phyloP scores from a whole-genome alignment of 2,329 filamentous ascomycete genomes.

The Pyrenochaeta sp. region DNA sequence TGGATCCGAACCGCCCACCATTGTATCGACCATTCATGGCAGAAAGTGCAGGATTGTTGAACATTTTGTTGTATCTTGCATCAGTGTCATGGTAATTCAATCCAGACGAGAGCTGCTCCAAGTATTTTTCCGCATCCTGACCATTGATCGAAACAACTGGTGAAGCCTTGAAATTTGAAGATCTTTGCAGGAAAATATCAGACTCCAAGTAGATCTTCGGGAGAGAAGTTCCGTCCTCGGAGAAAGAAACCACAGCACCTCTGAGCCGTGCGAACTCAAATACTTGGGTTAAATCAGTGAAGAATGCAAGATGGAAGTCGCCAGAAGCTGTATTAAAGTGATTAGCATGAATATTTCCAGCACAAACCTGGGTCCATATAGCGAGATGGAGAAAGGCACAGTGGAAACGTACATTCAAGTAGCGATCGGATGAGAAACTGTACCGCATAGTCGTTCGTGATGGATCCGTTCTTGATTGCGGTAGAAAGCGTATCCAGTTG shows the following conservation, averaged over 20 bases:
- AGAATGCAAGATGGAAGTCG: constrained; percentile 39
- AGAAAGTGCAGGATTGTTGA: constrained; percentile 24
- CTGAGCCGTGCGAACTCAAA: constrained; percentile 18
- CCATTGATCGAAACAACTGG: constrained; percentile 42
- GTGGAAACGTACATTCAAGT: constrained; percentile 11
- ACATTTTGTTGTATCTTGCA: constrained; percentile 42
- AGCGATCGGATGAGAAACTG: constrained; percentile 33
- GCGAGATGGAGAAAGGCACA: neutral
- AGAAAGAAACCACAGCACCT: constrained; percentile 39
- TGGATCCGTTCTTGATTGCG: constrained; percentile 22
- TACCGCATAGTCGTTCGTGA: constrained; percentile 42
- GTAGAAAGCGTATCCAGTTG: too few species aligned
- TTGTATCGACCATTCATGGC: constrained; percentile 22
- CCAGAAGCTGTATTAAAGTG: constrained; percentile 17
- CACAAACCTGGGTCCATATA: neutral
- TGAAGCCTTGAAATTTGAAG: constrained; percentile 21
- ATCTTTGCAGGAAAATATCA: constrained; percentile 18
- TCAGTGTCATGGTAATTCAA: constrained; percentile 36
- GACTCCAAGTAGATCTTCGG: constrained; percentile 34
- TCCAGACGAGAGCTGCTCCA: constrained; percentile 30
- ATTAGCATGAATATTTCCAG: neutral
- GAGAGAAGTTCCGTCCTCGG: constrained; percentile 29
- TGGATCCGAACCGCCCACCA: constrained; percentile 15
- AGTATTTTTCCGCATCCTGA: constrained; percentile 29
- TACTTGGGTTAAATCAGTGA: constrained; percentile 25